These are phyloP conservation scores for Malania oleifera DNA, from an alignment of 164 flowering plant genomes.

Conservation along the genomic window DNA sequence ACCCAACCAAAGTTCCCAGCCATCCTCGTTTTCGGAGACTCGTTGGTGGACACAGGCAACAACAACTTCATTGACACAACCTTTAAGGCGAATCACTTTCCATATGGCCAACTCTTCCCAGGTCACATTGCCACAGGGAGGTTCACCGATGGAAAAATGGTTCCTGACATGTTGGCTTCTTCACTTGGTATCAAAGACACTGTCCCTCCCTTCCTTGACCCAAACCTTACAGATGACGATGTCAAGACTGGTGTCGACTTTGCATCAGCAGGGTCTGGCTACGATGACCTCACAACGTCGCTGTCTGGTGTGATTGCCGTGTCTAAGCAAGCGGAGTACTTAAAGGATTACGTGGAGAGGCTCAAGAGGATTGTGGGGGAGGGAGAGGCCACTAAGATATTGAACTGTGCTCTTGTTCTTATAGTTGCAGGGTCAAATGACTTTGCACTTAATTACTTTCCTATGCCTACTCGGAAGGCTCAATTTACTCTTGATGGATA, in stretches of 20 bases:
- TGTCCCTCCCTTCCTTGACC: conserved; percentile 55
- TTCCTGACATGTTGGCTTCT: conserved; percentile 44
- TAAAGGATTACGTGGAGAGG: conserved; percentile 21
- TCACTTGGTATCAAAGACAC: conserved; percentile 34
- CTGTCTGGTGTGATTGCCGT: conserved; percentile 28
- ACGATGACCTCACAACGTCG: conserved; percentile 31
- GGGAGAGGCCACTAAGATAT: too few relatives aligned
- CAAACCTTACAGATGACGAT: conserved; percentile 26
- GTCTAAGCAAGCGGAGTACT: conserved; percentile 25
- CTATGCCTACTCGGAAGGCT: too few relatives aligned
- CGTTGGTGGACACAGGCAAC: conserved; percentile 57
- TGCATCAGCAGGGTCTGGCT: conserved; percentile 60
- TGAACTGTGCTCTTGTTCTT: too few relatives aligned
- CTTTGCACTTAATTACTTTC: too few relatives aligned
- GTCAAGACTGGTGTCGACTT: conserved; percentile 43
- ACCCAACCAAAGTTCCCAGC: conserved; percentile 28
- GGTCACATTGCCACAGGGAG: conserved; percentile 44
- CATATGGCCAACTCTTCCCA: conserved; percentile 46
- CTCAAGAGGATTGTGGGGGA: too few relatives aligned
- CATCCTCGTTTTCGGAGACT: conserved; percentile 58
- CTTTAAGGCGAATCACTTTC: conserved; percentile 24
- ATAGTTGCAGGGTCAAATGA: too few relatives aligned
- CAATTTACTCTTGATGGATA: too few relatives aligned
- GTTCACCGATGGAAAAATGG: conserved; percentile 52
- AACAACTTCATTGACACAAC: conserved; percentile 42